These are phyloP conservation scores for Aspergillus fumigatus DNA, from an alignment of 2,329 filamentous ascomycete genomes.

Conservation along the genomic window DNA sequence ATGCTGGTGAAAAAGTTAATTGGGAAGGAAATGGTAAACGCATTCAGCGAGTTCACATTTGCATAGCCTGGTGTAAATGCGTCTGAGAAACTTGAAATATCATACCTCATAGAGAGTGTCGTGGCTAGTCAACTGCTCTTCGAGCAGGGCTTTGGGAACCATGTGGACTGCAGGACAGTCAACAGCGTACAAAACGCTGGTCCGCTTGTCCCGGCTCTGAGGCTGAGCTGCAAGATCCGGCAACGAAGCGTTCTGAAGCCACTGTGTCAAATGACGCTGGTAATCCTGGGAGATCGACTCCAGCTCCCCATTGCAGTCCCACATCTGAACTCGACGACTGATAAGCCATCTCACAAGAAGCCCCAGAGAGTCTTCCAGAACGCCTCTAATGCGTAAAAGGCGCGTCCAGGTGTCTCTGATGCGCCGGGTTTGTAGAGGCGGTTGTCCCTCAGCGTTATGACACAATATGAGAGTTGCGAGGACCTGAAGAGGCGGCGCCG, in stretches of 20 bases:
- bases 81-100: not conserved
- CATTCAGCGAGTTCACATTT: not conserved
- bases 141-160: slow-evolving; percentile 25
- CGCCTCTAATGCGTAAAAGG: slow-evolving; percentile 11
- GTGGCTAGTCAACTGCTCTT: slow-evolving; percentile 26
- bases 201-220: slow-evolving; percentile 1
- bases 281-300: slow-evolving; percentile 22
- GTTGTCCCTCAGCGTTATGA: slow-evolving; percentile 13
- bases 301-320: slow-evolving; percentile 23
- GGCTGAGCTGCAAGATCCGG: not conserved
- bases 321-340: slow-evolving; percentile 23
- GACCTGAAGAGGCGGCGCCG: slow-evolving; percentile 15
- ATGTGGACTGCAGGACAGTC: slow-evolving; percentile 32
- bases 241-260: slow-evolving; percentile 21
- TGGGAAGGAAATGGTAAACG: not conserved
- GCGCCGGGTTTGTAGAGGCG: slow-evolving; percentile 16
- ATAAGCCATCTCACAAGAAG: slow-evolving; percentile 22
- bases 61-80: not conserved
- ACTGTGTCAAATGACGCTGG: slow-evolving; percentile 25
- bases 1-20: slow-evolving; percentile 9
- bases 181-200: slow-evolving; percentile 25
- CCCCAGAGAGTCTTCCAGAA: slow-evolving; percentile 13
- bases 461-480: slow-evolving; percentile 17
- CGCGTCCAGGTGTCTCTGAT: slow-evolving; percentile 17
- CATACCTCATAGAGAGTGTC: slow-evolving; percentile 31